Conservation (phyloP, 306 rosid genomes). For the Cucurbita maxima region DNA sequence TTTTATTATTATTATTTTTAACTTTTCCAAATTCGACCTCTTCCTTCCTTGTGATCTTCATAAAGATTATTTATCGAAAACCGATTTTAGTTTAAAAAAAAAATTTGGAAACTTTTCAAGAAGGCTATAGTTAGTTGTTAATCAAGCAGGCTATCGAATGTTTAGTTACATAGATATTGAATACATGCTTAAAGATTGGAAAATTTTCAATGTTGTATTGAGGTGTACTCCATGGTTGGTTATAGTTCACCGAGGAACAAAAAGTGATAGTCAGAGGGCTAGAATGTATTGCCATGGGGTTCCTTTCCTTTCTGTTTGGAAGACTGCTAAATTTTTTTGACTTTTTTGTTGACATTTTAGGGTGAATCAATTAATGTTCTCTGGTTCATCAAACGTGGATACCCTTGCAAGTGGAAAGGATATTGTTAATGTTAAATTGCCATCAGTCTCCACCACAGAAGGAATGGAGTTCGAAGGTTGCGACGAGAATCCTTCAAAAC, state of each 20-base stretch:
- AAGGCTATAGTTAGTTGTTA: not conserved
- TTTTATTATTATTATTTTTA: not conserved
- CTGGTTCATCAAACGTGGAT: slow-evolving; percentile 47
- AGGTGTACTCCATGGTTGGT: not conserved
- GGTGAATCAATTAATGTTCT: slow-evolving; percentile 55
- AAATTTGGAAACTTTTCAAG: too few relatives aligned
- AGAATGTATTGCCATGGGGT: not conserved
- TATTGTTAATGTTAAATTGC: slow-evolving; percentile 60
- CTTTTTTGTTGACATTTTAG: slow-evolving; percentile 12
- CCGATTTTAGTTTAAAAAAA: too few relatives aligned
- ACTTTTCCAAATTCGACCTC: not conserved
- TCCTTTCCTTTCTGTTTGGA: not conserved
- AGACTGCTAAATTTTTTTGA: not conserved
- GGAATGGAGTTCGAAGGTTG: slow-evolving; percentile 32
- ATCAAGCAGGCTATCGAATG: not conserved
- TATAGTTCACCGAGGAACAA: not conserved
- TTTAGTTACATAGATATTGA: not conserved
- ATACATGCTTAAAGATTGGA: not conserved
- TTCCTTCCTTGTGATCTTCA: not conserved
- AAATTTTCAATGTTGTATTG: not conserved
- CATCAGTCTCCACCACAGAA: slow-evolving; percentile 48
- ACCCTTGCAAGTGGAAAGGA: slow-evolving; percentile 75
- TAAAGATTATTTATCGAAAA: not conserved
- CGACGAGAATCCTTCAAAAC: slow-evolving; percentile 15
- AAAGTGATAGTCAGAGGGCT: not conserved